Evolutionary conservation across 352 stramenopile genomes (phyloP), one percentile per base, ranked within the genome.

Genomic region (Globisporangium cederbergense): DNA sequence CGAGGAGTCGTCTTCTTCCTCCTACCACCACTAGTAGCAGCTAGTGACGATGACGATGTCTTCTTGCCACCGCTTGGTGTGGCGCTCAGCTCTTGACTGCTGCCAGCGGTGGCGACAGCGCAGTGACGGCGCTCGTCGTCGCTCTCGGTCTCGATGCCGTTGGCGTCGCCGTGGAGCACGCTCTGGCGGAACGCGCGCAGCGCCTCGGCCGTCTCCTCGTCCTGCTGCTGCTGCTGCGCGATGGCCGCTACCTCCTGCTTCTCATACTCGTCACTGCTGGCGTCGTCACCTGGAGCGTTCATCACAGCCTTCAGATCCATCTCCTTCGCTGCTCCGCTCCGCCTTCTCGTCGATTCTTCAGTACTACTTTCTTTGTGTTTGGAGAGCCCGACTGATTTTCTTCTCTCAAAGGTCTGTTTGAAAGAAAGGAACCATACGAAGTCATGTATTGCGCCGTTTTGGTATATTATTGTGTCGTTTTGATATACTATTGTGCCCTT

Each of bases 121-220:
- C 51, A 5, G 20, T 43, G 30, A 3, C n/a, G 32, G 25, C 9
- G 32, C 22, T 45, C 32, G n/a, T 62, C 43, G 25, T 62, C 57
- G 45, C 43, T 62, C 11, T 45, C 57, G 5, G 16, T 45, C 14
- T 25, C 36, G 16, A n/a, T 14, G 10, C 34, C 16, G 14, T 28
- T 22, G 4, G 11, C 38, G 49, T 40, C n/a, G 22, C 16, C 10
- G 3, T 34, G 53, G 14, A 16, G 53, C 53, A 32, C 49, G 49
- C 49, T 38, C 49, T 59, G 47, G 1, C 50, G 60, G 36, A 66
- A 50, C 18, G 50, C 59, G 16, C 52, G 50, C 11, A 66, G 60
- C 51, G 42, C 52, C 40, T 46, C 50, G 0, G 52, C 50, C 5
- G 50, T 60, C 28, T 38, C 60, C 13, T 60, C 32, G 25, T 52